Conservation (phyloP, 345 rosid species). For the Eucalyptus cloeziana region DNA sequence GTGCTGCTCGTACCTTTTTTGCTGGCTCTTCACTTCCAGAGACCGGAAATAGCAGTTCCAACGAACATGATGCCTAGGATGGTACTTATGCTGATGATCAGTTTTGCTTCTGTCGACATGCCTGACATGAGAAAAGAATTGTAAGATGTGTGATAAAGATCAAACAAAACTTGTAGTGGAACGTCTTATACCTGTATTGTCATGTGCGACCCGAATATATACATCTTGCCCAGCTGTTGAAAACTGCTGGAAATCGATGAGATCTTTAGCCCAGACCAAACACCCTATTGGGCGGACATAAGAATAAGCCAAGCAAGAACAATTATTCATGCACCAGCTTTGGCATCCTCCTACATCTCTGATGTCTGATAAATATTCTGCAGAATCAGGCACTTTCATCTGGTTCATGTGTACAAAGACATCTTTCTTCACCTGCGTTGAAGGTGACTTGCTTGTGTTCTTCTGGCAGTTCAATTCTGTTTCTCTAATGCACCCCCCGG, state of each 20-base stretch:
- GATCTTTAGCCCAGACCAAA: background rate
- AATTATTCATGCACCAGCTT: conserved; percentile 12
- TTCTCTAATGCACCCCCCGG: conserved; percentile 9
- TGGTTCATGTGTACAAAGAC: background rate
- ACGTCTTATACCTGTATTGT: background rate
- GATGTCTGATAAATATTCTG: fast-evolving
- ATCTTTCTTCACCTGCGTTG: background rate
- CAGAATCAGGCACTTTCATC: background rate
- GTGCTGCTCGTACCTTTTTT: background rate
- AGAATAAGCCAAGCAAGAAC: background rate
- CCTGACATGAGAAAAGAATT: background rate
- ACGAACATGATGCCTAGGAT: background rate
- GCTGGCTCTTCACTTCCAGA: background rate
- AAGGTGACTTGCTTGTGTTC: background rate
- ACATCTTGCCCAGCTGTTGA: background rate
- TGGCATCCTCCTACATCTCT: background rate
- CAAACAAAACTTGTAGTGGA: too few relatives aligned
- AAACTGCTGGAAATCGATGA: background rate
- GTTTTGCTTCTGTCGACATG: background rate
- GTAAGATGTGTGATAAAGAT: background rate
- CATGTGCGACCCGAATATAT: background rate
- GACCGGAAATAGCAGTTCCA: background rate
- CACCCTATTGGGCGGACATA: background rate
- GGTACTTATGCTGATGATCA: background rate
- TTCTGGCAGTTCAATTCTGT: background rate